These are phyloP conservation scores for Hibiscus syriacus DNA, from an alignment of 345 rosid genomes.

Conservation along the genomic window DNA sequence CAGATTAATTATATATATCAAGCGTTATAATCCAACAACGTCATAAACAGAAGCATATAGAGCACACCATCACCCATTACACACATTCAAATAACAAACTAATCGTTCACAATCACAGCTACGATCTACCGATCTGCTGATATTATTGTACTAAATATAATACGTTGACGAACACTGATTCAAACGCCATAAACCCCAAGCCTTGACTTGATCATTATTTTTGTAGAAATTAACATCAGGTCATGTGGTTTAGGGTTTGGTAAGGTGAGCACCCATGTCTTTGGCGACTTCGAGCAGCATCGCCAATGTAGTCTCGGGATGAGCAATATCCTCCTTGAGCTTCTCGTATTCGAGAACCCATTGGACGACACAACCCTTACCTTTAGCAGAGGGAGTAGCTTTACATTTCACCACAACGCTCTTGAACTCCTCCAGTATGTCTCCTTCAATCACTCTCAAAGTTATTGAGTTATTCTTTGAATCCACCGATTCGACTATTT, in stretches of 20 bases:
- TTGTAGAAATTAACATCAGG: neutral
- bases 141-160: neutral
- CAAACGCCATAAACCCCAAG: neutral
- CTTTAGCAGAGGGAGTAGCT: conserved; percentile 16
- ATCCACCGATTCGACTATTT: conserved; percentile 23
- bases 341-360: conserved; percentile 29
- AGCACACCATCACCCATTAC: neutral
- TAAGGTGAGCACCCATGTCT: conserved; percentile 21
- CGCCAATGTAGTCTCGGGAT: conserved; percentile 11
- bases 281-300: neutral
- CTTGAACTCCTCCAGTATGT: conserved; percentile 29
- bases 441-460: conserved; percentile 25
- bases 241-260: neutral
- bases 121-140: neutral
- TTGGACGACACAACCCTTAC: conserved; percentile 14
- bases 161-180: neutral
- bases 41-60: neutral
- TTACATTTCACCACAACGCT: neutral
- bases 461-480: conserved; percentile 19
- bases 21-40: neutral
- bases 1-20: neutral
- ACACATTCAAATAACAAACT: neutral
- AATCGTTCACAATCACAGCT: neutral
- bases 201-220: neutral
- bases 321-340: conserved; percentile 5